Evolutionary conservation across 345 rosid species (phyloP).

Genomic region (Aquilaria yunnanensis): DNA sequence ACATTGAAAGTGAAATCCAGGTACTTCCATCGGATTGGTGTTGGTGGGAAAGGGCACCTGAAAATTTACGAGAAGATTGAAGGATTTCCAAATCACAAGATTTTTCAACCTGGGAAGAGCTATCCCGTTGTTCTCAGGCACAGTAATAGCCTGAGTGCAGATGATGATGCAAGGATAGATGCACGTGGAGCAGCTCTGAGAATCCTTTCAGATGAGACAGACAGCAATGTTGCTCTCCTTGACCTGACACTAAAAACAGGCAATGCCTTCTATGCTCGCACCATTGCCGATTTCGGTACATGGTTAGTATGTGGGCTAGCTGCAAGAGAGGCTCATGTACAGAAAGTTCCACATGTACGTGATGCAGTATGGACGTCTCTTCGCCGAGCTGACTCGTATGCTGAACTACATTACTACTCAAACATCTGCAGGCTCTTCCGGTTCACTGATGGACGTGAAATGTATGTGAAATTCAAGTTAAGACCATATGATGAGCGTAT

Average conservation of each 20-base stretch:
- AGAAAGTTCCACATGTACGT: conserved; percentile 43
- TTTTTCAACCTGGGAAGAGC: conserved; percentile 40
- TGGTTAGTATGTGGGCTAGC: conserved; percentile 71
- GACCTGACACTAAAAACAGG: conserved; percentile 68
- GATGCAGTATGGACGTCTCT: conserved; percentile 68
- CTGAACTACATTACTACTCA: conserved; percentile 55
- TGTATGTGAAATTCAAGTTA: conserved; percentile 61
- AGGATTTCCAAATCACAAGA: conserved; percentile 44
- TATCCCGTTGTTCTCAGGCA: conserved; percentile 46
- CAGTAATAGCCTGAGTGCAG: conserved; percentile 67
- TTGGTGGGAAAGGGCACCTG: conserved; percentile 43
- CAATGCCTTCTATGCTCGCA: conserved; percentile 58
- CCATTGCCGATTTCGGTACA: conserved; percentile 54
- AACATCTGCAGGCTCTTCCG: conserved; percentile 54
- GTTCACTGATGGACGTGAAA: conserved; percentile 48
- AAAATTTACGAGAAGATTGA: conserved; percentile 38
- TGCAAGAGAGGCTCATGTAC: conserved; percentile 56
- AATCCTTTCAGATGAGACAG: conserved; percentile 29
- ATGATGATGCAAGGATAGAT: conserved; percentile 69
- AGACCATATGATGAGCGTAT: conserved; percentile 37
- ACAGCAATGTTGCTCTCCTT: conserved; percentile 25
- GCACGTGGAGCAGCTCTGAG: conserved; percentile 59
- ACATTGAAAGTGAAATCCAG: conserved; percentile 61
- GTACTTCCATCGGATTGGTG: conserved; percentile 65
- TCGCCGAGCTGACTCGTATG: conserved; percentile 35